A percentile compares a stretch with the other conserved stretches of the same genome.
These are phyloP conservation scores for Moesziomyces sp. DNA, from an alignment of 1,284 basidiomycete genomes.

Conservation along the genomic window DNA sequence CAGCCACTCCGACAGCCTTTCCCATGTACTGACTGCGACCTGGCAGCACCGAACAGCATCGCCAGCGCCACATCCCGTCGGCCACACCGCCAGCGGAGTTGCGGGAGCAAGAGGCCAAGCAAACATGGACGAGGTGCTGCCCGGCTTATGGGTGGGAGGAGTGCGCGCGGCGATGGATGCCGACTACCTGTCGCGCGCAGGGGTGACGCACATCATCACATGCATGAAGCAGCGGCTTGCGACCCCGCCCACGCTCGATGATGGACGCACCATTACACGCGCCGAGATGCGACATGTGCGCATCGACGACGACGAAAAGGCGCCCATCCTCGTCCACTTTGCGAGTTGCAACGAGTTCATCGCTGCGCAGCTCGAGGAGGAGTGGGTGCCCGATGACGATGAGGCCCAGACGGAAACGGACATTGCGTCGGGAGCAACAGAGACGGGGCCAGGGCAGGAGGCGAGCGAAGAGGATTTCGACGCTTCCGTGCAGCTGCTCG, in stretches of 20 bases:
- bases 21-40: background rate
- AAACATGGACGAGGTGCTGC: slow-evolving; percentile 62
- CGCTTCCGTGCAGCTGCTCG: slow-evolving; percentile 23
- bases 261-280: slow-evolving; percentile 44
- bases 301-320: slow-evolving; percentile 67
- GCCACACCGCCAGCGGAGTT: no score
- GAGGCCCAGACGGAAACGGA: background rate
- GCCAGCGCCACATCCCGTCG: no score
- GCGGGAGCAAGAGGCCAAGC: background rate
- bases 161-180: slow-evolving; percentile 54
- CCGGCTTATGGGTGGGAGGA: slow-evolving; percentile 60
- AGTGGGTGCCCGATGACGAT: slow-evolving; percentile 40
- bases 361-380: slow-evolving; percentile 47
- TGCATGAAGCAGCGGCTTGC: slow-evolving; percentile 59
- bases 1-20: no score
- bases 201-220: slow-evolving; percentile 56
- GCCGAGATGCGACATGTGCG: slow-evolving; percentile 62
- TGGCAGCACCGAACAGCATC: background rate
- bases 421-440: no score
- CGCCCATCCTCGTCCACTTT: slow-evolving; percentile 68
- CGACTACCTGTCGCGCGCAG: slow-evolving; percentile 53
- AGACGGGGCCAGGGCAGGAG: background rate
- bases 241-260: slow-evolving; percentile 32
- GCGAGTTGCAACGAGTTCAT: slow-evolving; percentile 63
- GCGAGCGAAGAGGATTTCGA: background rate